Conservation (phyloP, 2,329 filamentous ascomycete species). For the Pestalotiopsis sp. region DNA sequence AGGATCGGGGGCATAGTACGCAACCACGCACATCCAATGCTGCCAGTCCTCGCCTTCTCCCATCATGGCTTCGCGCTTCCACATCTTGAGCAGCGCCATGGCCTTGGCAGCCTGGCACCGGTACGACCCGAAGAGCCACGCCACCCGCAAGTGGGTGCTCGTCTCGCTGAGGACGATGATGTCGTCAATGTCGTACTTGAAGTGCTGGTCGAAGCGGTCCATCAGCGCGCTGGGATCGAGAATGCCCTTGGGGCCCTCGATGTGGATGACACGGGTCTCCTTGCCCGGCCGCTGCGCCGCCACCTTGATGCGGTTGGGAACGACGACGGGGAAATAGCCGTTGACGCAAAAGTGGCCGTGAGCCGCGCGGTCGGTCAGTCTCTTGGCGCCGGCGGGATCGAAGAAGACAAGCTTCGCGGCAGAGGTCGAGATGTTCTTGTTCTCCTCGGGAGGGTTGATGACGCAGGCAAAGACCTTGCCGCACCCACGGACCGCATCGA, state of each 20-base stretch:
- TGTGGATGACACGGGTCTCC: conserved; percentile 51
- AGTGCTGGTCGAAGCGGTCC: conserved; percentile 39
- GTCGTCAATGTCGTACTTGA: conserved; percentile 52
- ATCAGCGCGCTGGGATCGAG: conserved; percentile 45
- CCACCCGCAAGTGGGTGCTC: conserved; percentile 35
- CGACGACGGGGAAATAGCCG: conserved; percentile 39
- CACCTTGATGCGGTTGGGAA: conserved; percentile 52
- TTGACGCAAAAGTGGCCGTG: conserved; percentile 45
- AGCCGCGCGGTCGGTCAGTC: conserved; percentile 48
- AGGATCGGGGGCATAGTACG: too few relatives aligned
- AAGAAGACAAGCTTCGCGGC: conserved; percentile 48
- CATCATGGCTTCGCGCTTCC: neutral
- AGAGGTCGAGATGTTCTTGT: conserved; percentile 26
- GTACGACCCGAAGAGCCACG: conserved; percentile 58
- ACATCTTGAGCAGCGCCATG: neutral
- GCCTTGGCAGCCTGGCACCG: conserved; percentile 52
- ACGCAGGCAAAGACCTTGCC: conserved; percentile 55
- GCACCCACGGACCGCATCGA: conserved; percentile 43
- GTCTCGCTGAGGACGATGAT: conserved; percentile 35
- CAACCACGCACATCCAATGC: too few relatives aligned
- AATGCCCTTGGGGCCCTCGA: conserved; percentile 46
- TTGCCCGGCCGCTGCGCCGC: conserved; percentile 27
- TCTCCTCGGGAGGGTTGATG: conserved; percentile 49
- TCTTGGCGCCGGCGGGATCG: conserved; percentile 47
- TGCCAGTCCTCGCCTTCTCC: neutral